Evolutionary conservation across 169 alveolate species (phyloP), one percentile per base, ranked within the genome.

Genomic region (Plasmodium knowlesi): DNA sequence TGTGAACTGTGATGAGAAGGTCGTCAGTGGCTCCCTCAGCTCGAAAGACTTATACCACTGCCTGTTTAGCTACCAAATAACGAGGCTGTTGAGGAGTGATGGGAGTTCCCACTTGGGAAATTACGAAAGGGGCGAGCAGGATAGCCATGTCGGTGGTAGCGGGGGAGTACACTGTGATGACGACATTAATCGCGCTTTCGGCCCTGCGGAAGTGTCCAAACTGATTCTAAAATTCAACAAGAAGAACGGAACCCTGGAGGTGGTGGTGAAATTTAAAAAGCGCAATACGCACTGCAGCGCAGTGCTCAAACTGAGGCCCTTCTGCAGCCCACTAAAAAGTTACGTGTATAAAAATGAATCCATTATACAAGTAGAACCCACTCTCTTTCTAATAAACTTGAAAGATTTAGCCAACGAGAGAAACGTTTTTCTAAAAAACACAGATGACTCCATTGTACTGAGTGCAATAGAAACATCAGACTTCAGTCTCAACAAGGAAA

Each of bases 391-490:
- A 8, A 80, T 89, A 30, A 89, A 89, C 57, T 22, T 89, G 19
- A 78, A 89, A 71, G 90, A 78, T 32, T 37, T 89, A 61, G 61
- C 94, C 8, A 89, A 81, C 37, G 94, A 89, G 79, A 89, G 76
- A 81, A 78, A 89, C 34, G 82, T 89, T 2, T 89, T 81, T 89
- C 73, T 89, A 61, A 81, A 89, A 43, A 81, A 70, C 53, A 89
- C 94, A 22, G 94, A 89, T 79, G 71, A 70, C 19, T 54, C 94
- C 10, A 57, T 89, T 34, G 34, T 78, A 32, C 30, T 89, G 19
- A 79, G 94, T 34, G 46, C 94, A n/a, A 57, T 89, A 79, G 91
- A 89, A 80, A 89, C 89, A 8, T 89, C 91, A 0, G 90, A 89
- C 12, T 80, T 80, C 32, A 89, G 94, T 54, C 54, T 81, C 37